Evolutionary conservation across 1,284 basidiomycete species (phyloP).

Genomic region (Ustilago sp.): DNA sequence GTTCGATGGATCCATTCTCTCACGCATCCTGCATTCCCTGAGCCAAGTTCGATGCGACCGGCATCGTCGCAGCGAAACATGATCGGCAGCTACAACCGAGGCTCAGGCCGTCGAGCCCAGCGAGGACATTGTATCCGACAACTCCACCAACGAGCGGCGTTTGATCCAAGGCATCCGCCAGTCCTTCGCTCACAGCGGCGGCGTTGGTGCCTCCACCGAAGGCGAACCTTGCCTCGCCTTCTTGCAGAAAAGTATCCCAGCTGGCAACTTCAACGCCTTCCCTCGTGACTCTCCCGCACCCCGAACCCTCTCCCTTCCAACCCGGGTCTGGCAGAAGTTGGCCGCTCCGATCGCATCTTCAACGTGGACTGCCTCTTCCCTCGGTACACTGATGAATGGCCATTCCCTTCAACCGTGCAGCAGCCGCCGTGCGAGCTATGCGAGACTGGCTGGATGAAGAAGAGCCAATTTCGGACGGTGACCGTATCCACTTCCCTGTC

Average conservation of each 20-base stretch:
- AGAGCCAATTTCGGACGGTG: slow-evolving; percentile 77
- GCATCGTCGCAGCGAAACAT: slow-evolving; percentile 3
- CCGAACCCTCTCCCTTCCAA: slow-evolving; percentile 29
- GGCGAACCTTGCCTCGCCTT: slow-evolving; percentile 27
- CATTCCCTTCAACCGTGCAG: slow-evolving; percentile 76
- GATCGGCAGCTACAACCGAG: slow-evolving; percentile 37
- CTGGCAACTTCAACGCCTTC: slow-evolving; percentile 32
- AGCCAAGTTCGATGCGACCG: neutral
- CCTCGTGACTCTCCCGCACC: slow-evolving; percentile 41
- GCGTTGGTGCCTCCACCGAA: slow-evolving; percentile 26
- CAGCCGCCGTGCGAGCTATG: slow-evolving; percentile 80
- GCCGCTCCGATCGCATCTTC: slow-evolving; percentile 63
- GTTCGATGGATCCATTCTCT: slow-evolving; percentile 51
- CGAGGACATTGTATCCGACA: slow-evolving; percentile 40
- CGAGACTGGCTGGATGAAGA: slow-evolving; percentile 78
- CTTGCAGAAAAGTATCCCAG: slow-evolving; percentile 26
- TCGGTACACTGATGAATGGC: slow-evolving; percentile 79
- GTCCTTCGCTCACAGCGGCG: slow-evolving; percentile 25
- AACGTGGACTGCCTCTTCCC: slow-evolving; percentile 69
- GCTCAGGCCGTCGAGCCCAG: slow-evolving; percentile 65
- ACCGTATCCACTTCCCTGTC: slow-evolving; percentile 90
- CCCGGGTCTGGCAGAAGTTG: slow-evolving; percentile 50
- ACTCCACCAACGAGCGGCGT: slow-evolving; percentile 54
- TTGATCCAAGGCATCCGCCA: slow-evolving; percentile 41
- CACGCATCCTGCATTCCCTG: slow-evolving; percentile 45